These are phyloP conservation scores for Prunus mume DNA, from an alignment of 306 rosid species.

Conservation along the genomic window DNA sequence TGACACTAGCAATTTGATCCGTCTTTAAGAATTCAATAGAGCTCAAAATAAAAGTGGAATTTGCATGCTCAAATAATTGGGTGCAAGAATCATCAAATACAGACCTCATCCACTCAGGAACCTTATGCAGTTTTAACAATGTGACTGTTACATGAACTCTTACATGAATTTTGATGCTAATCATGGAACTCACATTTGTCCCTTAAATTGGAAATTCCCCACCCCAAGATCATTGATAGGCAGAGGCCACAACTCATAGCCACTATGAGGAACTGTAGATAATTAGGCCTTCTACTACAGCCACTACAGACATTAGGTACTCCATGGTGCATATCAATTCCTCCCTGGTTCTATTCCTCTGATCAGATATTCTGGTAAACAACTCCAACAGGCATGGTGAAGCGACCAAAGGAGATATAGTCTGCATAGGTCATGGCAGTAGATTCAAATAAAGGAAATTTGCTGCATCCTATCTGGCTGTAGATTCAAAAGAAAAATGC, in stretches of 20 bases:
- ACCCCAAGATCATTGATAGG: too few relatives aligned
- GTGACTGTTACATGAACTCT: slow-evolving; percentile 55
- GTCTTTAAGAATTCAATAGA: slow-evolving; percentile 56
- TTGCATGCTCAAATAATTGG: slow-evolving; percentile 53
- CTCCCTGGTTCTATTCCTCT: slow-evolving; percentile 21
- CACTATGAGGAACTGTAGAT: too few relatives aligned
- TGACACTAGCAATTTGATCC: slow-evolving; percentile 53
- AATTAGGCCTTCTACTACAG: too few relatives aligned
- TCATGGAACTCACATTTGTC: slow-evolving; percentile 18
- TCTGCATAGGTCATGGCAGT: slow-evolving; percentile 37
- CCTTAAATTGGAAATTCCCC: too few relatives aligned
- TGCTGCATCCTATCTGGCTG: slow-evolving; percentile 39
- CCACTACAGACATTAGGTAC: too few relatives aligned
- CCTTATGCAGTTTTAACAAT: slow-evolving; percentile 49
- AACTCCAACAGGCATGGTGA: slow-evolving; percentile 70
- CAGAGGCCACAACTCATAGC: too few relatives aligned
- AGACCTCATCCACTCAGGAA: slow-evolving; percentile 69
- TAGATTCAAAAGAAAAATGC: slow-evolving; percentile 19
- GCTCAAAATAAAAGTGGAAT: slow-evolving; percentile 54
- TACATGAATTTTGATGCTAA: slow-evolving; percentile 39
- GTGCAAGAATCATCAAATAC: slow-evolving; percentile 52
- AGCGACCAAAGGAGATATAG: slow-evolving; percentile 61
- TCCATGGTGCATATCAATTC: background rate
- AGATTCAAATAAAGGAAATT: slow-evolving; percentile 53
- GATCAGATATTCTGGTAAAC: slow-evolving; percentile 61